These are phyloP conservation scores for Rhodamnia argentea DNA, from an alignment of 345 rosid genomes.

Conservation along the genomic window DNA sequence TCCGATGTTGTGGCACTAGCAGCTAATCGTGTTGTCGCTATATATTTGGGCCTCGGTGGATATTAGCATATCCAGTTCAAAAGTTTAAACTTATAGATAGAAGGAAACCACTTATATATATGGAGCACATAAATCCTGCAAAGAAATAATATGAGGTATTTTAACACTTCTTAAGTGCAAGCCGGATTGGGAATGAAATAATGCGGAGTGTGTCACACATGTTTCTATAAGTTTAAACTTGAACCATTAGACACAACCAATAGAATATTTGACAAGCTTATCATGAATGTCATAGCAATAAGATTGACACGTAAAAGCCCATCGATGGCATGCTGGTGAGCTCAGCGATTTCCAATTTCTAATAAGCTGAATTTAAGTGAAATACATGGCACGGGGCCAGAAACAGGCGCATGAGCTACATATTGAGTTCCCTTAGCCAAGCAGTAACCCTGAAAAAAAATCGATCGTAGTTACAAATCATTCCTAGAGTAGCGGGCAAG, in stretches of 20 bases:
- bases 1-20: neutral
- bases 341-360: accelerated
- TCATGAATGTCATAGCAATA: neutral
- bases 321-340: neutral
- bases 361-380: neutral
- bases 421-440: accelerated
- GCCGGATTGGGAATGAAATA: accelerated
- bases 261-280: neutral
- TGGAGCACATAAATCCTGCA: accelerated
- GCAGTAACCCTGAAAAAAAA: too few species aligned
- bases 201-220: neutral
- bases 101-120: accelerated
- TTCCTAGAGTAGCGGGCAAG: too few species aligned
- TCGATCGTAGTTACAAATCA: neutral
- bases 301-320: neutral
- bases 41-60: too few species aligned
- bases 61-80: neutral
- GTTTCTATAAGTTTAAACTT: neutral
- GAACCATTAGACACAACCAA: neutral
- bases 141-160: neutral
- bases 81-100: neutral
- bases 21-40: neutral
- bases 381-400: neutral
- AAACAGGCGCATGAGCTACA: neutral
- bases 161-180: accelerated